Conservation (phyloP, 2,329 filamentous ascomycete genomes). For the Penicillium glabrum region DNA sequence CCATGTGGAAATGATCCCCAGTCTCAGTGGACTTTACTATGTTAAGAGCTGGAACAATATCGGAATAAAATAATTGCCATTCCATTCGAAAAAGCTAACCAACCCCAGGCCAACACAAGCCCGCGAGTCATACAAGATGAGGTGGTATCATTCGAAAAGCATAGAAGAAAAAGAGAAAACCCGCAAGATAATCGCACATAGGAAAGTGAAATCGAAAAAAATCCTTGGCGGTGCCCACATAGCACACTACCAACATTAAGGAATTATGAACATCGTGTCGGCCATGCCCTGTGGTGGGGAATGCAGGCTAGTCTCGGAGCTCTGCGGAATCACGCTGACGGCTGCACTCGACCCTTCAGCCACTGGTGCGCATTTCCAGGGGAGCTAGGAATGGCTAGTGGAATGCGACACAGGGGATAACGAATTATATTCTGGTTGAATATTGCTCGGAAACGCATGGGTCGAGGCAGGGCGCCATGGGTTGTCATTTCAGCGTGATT, state of each 20-base stretch:
- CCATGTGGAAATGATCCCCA: not conserved
- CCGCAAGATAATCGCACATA: constrained; percentile 17
- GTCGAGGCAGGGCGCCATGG: not conserved
- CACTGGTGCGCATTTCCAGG: constrained; percentile 1
- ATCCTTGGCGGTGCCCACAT: constrained; percentile 12
- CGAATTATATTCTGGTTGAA: not conserved
- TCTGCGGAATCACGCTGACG: constrained; percentile 29
- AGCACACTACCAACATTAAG: constrained; percentile 13
- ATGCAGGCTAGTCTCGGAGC: constrained; percentile 29
- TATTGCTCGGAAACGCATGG: not conserved
- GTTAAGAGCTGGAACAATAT: not conserved
- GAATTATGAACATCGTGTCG: constrained; percentile 21
- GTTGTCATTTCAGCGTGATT: constrained; percentile 33
- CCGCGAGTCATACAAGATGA: constrained; percentile 32
- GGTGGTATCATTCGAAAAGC: constrained; percentile 41
- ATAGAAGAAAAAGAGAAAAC: constrained; percentile 16
- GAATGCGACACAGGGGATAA: not conserved
- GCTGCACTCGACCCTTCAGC: not conserved
- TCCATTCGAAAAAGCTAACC: constrained; percentile 33
- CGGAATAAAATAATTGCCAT: constrained; percentile 25
- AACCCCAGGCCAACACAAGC: constrained; percentile 25
- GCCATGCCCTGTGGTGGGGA: constrained; percentile 18
- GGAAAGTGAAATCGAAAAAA: constrained; percentile 17
- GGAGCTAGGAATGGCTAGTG: not conserved
- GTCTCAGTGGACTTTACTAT: not conserved